Conservation (phyloP, 768 basidiomycete genomes). For the Rhodotorula toruloides region DNA sequence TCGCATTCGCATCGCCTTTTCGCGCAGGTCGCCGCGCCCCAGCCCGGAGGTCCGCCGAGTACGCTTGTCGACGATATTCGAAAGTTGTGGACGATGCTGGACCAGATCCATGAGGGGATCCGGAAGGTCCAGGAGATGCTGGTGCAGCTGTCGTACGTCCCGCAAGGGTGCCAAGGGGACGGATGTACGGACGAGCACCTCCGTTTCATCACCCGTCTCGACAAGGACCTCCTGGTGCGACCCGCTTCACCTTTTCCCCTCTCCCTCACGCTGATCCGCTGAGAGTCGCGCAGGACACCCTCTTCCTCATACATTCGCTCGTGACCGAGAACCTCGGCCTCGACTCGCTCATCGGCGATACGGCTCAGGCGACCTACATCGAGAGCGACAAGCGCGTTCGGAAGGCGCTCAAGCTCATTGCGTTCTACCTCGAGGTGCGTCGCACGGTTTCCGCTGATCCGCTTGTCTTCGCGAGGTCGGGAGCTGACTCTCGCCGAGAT, state of each 20-base stretch:
- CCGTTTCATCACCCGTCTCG: slow-evolving; percentile 15
- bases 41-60: not conserved
- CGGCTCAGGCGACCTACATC: not conserved
- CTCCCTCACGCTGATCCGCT: not conserved
- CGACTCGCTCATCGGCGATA: not conserved
- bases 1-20: not conserved
- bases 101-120: slow-evolving; percentile 20
- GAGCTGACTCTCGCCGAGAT: not conserved
- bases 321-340: slow-evolving; percentile 1
- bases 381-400: slow-evolving; percentile 22
- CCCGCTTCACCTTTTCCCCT: not conserved
- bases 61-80: not conserved
- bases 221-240: slow-evolving; percentile 15
- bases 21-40: not conserved
- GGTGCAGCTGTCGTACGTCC: slow-evolving; percentile 16
- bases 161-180: slow-evolving; percentile 3
- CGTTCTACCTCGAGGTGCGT: slow-evolving; percentile 11
- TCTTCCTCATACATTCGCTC: slow-evolving; percentile 19
- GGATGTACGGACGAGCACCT: slow-evolving; percentile 20
- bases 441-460: too few species aligned
- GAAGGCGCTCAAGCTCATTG: slow-evolving; percentile 23
- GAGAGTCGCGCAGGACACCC: not conserved
- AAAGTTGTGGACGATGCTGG: slow-evolving; percentile 9
- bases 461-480: too few species aligned
- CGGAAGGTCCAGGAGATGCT: slow-evolving; percentile 18